A percentile compares a stretch with the other conserved stretches of the same genome.
Evolutionary conservation across 805 yeast species (phyloP).

Genomic region (Ascoidea asiatica): DNA sequence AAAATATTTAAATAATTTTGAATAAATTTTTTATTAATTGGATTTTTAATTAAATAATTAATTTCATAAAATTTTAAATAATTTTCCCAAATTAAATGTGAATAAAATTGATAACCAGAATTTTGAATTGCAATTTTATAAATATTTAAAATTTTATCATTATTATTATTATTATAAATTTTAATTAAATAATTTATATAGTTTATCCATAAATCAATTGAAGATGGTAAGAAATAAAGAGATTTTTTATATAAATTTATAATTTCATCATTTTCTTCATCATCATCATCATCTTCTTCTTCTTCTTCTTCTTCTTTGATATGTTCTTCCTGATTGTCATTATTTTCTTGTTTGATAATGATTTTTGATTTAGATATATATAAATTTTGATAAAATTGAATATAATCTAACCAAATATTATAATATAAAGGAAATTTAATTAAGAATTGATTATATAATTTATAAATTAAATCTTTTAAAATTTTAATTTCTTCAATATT

Average conservation of each 20-base stretch:
- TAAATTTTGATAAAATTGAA: too few relatives aligned
- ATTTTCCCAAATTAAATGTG: conserved; percentile 77
- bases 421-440: conserved; percentile 41
- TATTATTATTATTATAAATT: conserved; percentile 20
- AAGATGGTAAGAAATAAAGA: conserved; percentile 36
- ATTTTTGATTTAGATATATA: too few relatives aligned
- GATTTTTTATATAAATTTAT: conserved; percentile 26
- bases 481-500: too few relatives aligned
- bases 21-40: too few relatives aligned
- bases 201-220: conserved; percentile 59
- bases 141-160: conserved; percentile 20
- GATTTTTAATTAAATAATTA: conserved; percentile 10
- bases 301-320: too few relatives aligned
- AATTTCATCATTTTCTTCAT: conserved; percentile 22
- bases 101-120: conserved; percentile 60
- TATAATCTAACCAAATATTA: conserved; percentile 54
- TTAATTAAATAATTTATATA: conserved; percentile 40
- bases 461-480: conserved; percentile 13
- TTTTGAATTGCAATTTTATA: conserved; percentile 34
- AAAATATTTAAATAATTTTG: conserved; percentile 27
- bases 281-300: too few relatives aligned
- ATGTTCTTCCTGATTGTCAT: too few relatives aligned
- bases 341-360: conserved; percentile 43
- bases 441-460: conserved; percentile 29
- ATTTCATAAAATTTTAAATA: conserved; percentile 48